These are phyloP conservation scores for Lophiotrema nucula DNA, from an alignment of 495 filamentous ascomycete species.

Conservation along the genomic window DNA sequence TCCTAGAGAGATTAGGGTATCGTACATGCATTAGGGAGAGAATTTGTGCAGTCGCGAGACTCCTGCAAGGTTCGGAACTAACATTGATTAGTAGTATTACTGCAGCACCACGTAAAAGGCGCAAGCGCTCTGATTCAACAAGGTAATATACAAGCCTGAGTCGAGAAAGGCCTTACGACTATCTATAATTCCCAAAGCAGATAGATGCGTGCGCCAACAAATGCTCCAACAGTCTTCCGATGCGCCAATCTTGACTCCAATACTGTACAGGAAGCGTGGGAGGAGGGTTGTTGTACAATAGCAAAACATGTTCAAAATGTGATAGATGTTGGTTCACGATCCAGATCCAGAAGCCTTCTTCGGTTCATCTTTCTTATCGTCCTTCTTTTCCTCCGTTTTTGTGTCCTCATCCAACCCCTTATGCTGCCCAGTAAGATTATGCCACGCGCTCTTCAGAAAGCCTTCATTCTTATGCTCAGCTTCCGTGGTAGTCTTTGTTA, in stretches of 20 bases:
- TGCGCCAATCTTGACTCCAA: conserved; percentile 18
- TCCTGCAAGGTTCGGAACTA: too few relatives aligned
- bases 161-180: conserved; percentile 25
- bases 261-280: conserved; percentile 4
- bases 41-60: too few relatives aligned
- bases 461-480: conserved; percentile 70
- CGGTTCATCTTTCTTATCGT: conserved; percentile 44
- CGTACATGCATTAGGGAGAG: too few relatives aligned
- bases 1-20: too few relatives aligned
- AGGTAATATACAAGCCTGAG: conserved; percentile 35
- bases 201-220: conserved; percentile 22
- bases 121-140: conserved; percentile 9
- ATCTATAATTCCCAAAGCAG: conserved; percentile 9
- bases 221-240: conserved; percentile 17
- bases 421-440: conserved; percentile 76
- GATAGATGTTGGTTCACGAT: conserved; percentile 13
- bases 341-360: conserved; percentile 61
- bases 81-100: conserved; percentile 3
- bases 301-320: conserved; percentile 1
- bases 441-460: conserved; percentile 86
- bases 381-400: conserved; percentile 36
- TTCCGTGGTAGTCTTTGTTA: conserved; percentile 29
- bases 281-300: background rate
- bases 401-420: conserved; percentile 43
- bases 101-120: conserved; percentile 5